phyloP scores from a whole-genome alignment of 345 rosid species.

The Limnanthes douglasii region DNA sequence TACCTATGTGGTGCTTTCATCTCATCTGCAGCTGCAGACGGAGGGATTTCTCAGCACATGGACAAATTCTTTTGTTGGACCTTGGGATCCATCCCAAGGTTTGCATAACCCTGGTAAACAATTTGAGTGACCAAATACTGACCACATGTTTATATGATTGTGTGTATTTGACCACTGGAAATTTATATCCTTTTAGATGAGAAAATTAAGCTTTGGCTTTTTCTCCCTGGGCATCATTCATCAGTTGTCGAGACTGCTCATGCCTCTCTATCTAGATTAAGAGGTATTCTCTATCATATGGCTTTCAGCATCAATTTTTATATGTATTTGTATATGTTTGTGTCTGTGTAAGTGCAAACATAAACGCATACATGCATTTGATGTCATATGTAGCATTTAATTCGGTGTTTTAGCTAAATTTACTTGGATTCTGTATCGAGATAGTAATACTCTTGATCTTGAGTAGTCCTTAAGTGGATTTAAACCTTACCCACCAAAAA shows the following conservation, averaged over 20 bases:
- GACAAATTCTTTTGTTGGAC: slow-evolving; percentile 99
- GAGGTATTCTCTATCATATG: slow-evolving; percentile 30
- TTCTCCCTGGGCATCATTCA: slow-evolving; percentile 68
- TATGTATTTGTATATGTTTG: neutral
- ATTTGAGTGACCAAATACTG: slow-evolving; percentile 1
- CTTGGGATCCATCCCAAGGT: slow-evolving; percentile 99
- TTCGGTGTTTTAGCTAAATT: neutral
- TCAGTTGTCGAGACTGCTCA: slow-evolving; percentile 67
- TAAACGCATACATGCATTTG: neutral
- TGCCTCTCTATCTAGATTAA: slow-evolving; percentile 67
- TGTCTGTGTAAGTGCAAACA: neutral
- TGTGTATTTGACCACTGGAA: no score
- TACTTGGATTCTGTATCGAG: no score
- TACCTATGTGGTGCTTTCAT: slow-evolving; percentile 64
- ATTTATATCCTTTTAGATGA: slow-evolving; percentile 44
- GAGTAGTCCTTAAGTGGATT: no score
- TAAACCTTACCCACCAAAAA: no score
- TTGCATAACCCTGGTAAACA: slow-evolving; percentile 88
- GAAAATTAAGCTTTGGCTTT: slow-evolving; percentile 99
- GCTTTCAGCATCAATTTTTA: neutral
- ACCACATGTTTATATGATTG: no score
- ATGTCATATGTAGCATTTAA: slow-evolving; percentile 2
- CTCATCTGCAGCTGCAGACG: slow-evolving; percentile 81
- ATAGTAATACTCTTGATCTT: no score
- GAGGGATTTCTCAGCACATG: slow-evolving; percentile 82